Evolutionary conservation across 2,329 filamentous ascomycete species (phyloP).

Genomic region (Mycosphaerelloides madeirae): DNA sequence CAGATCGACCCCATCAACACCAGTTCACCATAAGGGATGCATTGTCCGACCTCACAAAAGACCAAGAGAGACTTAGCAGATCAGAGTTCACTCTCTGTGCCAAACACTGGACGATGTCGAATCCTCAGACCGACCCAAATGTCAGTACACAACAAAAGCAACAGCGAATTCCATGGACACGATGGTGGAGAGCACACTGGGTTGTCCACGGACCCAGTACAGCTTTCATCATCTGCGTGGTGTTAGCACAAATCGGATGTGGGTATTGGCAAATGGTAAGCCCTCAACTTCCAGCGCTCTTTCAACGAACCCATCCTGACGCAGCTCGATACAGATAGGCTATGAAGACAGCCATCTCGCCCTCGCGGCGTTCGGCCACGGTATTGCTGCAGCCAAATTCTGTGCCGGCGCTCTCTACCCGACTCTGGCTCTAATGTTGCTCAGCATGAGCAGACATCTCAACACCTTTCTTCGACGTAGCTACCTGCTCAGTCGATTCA

Average conservation of each 20-base stretch:
- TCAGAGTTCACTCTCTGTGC: constrained; percentile 43
- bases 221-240: constrained; percentile 47
- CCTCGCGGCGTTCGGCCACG: constrained; percentile 52
- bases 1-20: background rate
- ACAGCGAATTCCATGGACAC: constrained; percentile 40
- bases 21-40: constrained; percentile 5
- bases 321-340: too few relatives aligned
- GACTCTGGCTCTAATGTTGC: constrained; percentile 54
- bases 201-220: constrained; percentile 52
- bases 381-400: constrained; percentile 52
- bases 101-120: constrained; percentile 52
- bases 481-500: constrained; percentile 50
- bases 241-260: constrained; percentile 47
- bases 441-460: constrained; percentile 56
- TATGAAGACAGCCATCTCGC: constrained; percentile 45
- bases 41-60: constrained; percentile 39
- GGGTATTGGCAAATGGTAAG: constrained; percentile 53
- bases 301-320: too few relatives aligned
- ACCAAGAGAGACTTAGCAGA: constrained; percentile 41
- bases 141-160: constrained; percentile 49
- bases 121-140: constrained; percentile 56
- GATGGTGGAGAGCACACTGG: constrained; percentile 51
- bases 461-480: constrained; percentile 51
- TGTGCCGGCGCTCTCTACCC: constrained; percentile 53
- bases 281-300: background rate